phyloP scores from a whole-genome alignment of 352 stramenopile genomes.

The Phytophthora rubi region DNA sequence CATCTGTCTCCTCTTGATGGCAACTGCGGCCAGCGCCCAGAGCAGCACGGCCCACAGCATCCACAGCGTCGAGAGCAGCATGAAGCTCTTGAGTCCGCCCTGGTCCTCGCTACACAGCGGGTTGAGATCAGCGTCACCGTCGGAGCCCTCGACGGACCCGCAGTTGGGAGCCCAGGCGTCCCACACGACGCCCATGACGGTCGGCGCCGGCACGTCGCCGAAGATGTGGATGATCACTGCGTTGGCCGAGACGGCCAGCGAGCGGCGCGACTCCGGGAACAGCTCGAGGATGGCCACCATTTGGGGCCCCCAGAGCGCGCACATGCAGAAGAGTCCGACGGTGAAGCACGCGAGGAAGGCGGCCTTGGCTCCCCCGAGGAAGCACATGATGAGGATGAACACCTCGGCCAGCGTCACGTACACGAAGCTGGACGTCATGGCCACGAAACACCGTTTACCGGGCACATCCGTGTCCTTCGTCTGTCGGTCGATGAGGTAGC shows the following conservation, averaged over 20 bases:
- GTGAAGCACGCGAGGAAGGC: slow-evolving; percentile 57
- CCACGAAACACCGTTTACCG: slow-evolving; percentile 40
- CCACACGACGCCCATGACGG: slow-evolving; percentile 86
- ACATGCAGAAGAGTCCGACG: slow-evolving; percentile 58
- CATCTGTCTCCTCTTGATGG: slow-evolving; percentile 28
- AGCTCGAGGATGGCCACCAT: slow-evolving; percentile 80
- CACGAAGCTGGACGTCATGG: slow-evolving; percentile 48
- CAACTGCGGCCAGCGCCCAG: slow-evolving; percentile 37
- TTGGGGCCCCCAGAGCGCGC: slow-evolving; percentile 49
- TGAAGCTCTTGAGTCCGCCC: slow-evolving; percentile 48
- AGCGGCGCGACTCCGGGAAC: slow-evolving; percentile 67
- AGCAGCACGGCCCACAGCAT: slow-evolving; percentile 57
- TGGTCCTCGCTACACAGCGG: slow-evolving; percentile 47
- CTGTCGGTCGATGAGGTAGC: slow-evolving; percentile 54
- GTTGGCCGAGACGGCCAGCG: slow-evolving; percentile 82
- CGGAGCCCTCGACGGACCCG: slow-evolving; percentile 42
- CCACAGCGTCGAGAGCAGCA: slow-evolving; percentile 61
- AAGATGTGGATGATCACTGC: slow-evolving; percentile 85
- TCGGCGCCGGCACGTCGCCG: slow-evolving; percentile 89
- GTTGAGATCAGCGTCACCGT: slow-evolving; percentile 46
- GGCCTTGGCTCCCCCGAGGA: slow-evolving; percentile 30
- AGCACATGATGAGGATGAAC: slow-evolving; percentile 47
- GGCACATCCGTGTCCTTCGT: slow-evolving; percentile 39
- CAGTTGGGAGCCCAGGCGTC: slow-evolving; percentile 83
- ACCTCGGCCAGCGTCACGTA: slow-evolving; percentile 45